phyloP scores from a whole-genome alignment of 2,329 filamentous ascomycete species.

The Fonsecaea multimorphosa region DNA sequence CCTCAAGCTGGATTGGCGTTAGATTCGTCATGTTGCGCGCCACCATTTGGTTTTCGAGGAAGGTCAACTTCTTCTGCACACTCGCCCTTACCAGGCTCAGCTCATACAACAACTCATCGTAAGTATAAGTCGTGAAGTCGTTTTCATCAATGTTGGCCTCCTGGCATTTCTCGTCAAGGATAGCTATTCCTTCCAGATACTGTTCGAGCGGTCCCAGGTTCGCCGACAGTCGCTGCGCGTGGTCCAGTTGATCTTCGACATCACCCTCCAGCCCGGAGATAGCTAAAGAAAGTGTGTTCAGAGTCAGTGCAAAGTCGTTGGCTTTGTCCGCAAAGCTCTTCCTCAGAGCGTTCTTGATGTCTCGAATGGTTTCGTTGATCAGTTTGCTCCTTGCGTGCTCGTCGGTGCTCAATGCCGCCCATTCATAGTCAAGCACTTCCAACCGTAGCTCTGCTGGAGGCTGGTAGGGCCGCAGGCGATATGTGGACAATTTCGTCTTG shows the following conservation, averaged over 20 bases:
- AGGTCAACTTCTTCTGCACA: slow-evolving; percentile 93
- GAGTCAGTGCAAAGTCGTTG: slow-evolving; percentile 93
- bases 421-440: slow-evolving; percentile 81
- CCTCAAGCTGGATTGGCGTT: slow-evolving; percentile 95
- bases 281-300: slow-evolving; percentile 92
- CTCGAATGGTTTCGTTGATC: slow-evolving; percentile 97
- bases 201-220: slow-evolving; percentile 88
- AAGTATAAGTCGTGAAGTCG: slow-evolving; percentile 98
- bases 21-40: slow-evolving; percentile 98
- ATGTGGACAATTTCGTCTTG: slow-evolving; percentile 97
- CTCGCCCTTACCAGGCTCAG: slow-evolving; percentile 87
- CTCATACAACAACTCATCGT: slow-evolving; percentile 95
- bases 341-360: slow-evolving; percentile 95
- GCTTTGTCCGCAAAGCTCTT: slow-evolving; percentile 96
- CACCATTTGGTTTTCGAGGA: slow-evolving; percentile 98
- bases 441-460: slow-evolving; percentile 83
- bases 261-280: slow-evolving; percentile 98
- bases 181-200: slow-evolving; percentile 85
- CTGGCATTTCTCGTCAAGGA: slow-evolving; percentile 83
- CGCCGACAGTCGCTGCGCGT: slow-evolving; percentile 82
- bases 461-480: slow-evolving; percentile 87
- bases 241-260: slow-evolving; percentile 89
- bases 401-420: slow-evolving; percentile 77
- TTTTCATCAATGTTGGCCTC: slow-evolving; percentile 99
- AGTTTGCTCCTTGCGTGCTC: slow-evolving; percentile 89